Percentiles rank a stretch among this genome's conserved stretches.
These are phyloP conservation scores for Meyerozyma guilliermondii DNA, from an alignment of 1,139 yeast species.

Conservation along the genomic window DNA sequence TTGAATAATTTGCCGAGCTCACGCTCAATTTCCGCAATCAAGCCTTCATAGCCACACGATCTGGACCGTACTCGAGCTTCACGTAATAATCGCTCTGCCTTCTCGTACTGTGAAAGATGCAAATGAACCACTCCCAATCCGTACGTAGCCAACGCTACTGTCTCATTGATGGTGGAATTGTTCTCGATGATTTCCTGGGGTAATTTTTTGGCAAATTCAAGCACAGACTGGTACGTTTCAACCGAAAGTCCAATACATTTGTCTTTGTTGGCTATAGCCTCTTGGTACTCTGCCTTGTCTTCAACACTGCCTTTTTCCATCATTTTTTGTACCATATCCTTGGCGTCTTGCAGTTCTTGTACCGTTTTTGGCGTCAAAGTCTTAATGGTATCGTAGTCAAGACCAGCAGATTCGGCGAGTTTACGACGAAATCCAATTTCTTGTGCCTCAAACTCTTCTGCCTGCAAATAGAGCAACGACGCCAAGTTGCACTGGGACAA, in stretches of 20 bases:
- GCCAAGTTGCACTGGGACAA: constrained; percentile 71
- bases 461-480: constrained; percentile 63
- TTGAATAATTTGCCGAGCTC: constrained; percentile 51
- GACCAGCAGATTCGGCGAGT: constrained; percentile 17
- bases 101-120: constrained; percentile 49
- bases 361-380: constrained; percentile 10
- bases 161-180: constrained; percentile 36
- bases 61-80: constrained; percentile 72
- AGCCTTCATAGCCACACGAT: constrained; percentile 59
- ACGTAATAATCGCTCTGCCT: constrained; percentile 58
- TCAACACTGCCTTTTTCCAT: constrained; percentile 8
- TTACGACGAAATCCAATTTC: constrained; percentile 30
- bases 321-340: constrained; percentile 8
- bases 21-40: constrained; percentile 60
- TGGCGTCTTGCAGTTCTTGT: constrained; percentile 11
- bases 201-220: constrained; percentile 48
- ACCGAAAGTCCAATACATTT: constrained; percentile 41
- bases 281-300: constrained; percentile 16
- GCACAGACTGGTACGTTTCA: constrained; percentile 48
- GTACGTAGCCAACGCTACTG: constrained; percentile 75
- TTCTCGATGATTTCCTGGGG: constrained; percentile 26
- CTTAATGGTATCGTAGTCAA: constrained; percentile 20
- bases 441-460: constrained; percentile 58
- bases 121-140: constrained; percentile 78
- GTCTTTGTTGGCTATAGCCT: constrained; percentile 24